These are phyloP conservation scores for Herpetospermum pedunculosum DNA, from an alignment of 306 rosid genomes.

Conservation along the genomic window DNA sequence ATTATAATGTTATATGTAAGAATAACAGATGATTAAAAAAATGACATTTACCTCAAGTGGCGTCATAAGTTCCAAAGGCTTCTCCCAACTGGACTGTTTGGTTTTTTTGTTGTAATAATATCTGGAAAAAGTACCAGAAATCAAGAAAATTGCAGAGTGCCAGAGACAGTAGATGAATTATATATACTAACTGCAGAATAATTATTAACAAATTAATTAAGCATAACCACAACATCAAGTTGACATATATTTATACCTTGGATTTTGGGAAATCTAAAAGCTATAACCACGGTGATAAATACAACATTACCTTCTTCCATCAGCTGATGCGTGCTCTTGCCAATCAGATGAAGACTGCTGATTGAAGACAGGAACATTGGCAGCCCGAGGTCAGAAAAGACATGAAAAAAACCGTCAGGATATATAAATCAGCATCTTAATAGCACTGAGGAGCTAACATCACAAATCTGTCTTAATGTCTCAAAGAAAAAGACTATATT, in stretches of 20 bases:
- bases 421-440: conserved; percentile 9
- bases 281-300: background rate
- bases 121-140: conserved; percentile 21
- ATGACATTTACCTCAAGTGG: conserved; percentile 77
- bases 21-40: background rate
- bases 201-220: background rate
- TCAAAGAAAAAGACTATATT: background rate
- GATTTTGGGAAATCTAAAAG: background rate
- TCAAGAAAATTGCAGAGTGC: conserved; percentile 3
- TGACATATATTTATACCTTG: background rate
- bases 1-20: background rate
- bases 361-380: conserved; percentile 25
- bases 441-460: conserved; percentile 1
- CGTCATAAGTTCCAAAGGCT: conserved; percentile 91
- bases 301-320: conserved; percentile 72
- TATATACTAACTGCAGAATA: background rate
- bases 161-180: background rate
- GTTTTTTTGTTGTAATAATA: conserved; percentile 91
- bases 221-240: background rate
- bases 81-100: conserved; percentile 94
- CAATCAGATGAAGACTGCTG: conserved; percentile 73
- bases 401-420: conserved; percentile 10
- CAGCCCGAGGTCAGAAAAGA: conserved; percentile 35
- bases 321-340: conserved; percentile 89
- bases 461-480: background rate